Evolutionary conservation across 306 rosid species (phyloP).

Genomic region (Prunus fruticosa): DNA sequence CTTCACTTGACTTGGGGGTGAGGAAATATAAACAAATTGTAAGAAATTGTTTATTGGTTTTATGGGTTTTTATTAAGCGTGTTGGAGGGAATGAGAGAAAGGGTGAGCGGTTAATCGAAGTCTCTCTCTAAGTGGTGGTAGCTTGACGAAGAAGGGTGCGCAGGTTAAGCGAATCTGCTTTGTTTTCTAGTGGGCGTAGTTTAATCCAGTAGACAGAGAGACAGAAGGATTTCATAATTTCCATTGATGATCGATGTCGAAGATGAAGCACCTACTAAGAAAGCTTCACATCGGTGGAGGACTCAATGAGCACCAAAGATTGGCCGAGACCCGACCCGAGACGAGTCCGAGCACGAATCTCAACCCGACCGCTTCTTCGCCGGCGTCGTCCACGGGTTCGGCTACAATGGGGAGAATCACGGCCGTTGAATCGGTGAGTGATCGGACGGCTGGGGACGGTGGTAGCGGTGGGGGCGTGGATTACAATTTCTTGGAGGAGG

Average conservation of each 20-base stretch:
- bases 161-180: slow-evolving; percentile 57
- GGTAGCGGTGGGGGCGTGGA: slow-evolving; percentile 37
- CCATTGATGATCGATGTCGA: slow-evolving; percentile 80
- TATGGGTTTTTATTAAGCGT: slow-evolving; percentile 14
- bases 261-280: slow-evolving; percentile 89
- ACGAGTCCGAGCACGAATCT: slow-evolving; percentile 28
- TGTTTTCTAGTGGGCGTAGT: slow-evolving; percentile 33
- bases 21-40: not conserved
- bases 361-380: slow-evolving; percentile 27
- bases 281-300: slow-evolving; percentile 99
- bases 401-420: slow-evolving; percentile 42
- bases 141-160: slow-evolving; percentile 62
- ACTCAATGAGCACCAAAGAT: slow-evolving; percentile 52
- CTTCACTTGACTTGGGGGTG: slow-evolving; percentile 2
- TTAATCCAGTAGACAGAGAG: slow-evolving; percentile 30
- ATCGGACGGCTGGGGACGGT: slow-evolving; percentile 38
- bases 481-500: slow-evolving; percentile 82
- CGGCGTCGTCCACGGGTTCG: slow-evolving; percentile 32
- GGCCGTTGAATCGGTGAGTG: slow-evolving; percentile 39
- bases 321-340: slow-evolving; percentile 37
- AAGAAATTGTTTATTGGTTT: not conserved
- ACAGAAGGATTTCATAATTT: slow-evolving; percentile 1
- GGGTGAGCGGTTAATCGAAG: slow-evolving; percentile 50
- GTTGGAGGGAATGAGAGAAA: slow-evolving; percentile 54
- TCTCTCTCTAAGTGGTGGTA: slow-evolving; percentile 32